These are phyloP conservation scores for Sambucus nigra DNA, from an alignment of 129 eudicot genomes.

Conservation along the genomic window DNA sequence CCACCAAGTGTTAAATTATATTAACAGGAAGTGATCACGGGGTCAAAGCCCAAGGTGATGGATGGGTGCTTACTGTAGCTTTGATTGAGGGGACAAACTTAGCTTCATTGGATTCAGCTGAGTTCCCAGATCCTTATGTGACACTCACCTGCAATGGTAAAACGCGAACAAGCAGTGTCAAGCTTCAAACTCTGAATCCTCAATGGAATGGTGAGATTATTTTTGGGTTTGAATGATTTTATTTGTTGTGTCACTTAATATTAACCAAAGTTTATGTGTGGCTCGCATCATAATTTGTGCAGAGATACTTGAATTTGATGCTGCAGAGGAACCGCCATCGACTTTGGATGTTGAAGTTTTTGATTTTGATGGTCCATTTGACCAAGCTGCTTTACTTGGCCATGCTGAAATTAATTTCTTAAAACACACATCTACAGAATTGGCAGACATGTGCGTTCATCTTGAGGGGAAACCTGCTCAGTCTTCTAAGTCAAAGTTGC, in stretches of 20 bases:
- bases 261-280: not conserved
- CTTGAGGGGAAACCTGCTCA: conserved; percentile 85
- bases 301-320: conserved; percentile 98
- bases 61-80: conserved; percentile 96
- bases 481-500: conserved; percentile 80
- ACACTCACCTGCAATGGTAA: conserved; percentile 85
- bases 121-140: conserved; percentile 73
- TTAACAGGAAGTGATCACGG: conserved; percentile 85
- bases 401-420: conserved; percentile 79
- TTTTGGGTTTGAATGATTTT: not conserved
- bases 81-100: conserved; percentile 69
- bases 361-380: conserved; percentile 93
- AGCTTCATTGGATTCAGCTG: conserved; percentile 40
- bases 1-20: not conserved
- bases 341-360: conserved; percentile 80
- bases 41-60: conserved; percentile 92
- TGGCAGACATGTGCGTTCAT: conserved; percentile 87
- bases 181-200: conserved; percentile 88
- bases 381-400: conserved; percentile 76
- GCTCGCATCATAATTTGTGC: conserved; percentile 9
- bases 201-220: conserved; percentile 69
- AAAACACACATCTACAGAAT: conserved; percentile 64
- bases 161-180: conserved; percentile 88
- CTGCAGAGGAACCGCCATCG: conserved; percentile 87
- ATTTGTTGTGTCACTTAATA: conserved; percentile 3